Evolutionary conservation across 1,284 basidiomycete genomes (phyloP).

Genomic region (Coriolopsis trogii): DNA sequence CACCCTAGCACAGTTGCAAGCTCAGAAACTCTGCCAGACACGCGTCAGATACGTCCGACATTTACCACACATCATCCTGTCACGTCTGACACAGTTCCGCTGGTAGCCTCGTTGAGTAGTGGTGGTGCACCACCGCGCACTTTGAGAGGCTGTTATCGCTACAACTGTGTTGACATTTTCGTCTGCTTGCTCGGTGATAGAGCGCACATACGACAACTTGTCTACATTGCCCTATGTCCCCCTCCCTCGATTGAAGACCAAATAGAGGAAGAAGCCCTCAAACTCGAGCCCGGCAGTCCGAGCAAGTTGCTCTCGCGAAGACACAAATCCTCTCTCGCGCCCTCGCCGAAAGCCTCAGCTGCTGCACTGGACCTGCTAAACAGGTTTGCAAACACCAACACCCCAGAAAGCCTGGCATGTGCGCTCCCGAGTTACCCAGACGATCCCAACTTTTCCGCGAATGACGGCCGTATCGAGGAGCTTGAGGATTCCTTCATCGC

Average conservation of each 20-base stretch:
- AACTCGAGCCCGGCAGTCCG: constrained; percentile 41
- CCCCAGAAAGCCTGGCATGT: constrained; percentile 52
- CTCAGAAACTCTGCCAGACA: too few species aligned
- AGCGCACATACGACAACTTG: constrained; percentile 63
- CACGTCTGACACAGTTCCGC: too few species aligned
- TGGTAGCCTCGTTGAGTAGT: too few species aligned
- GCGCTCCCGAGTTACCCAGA: constrained; percentile 55
- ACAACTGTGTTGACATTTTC: constrained; percentile 12
- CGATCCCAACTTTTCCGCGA: neutral
- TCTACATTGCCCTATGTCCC: constrained; percentile 70
- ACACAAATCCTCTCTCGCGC: constrained; percentile 45
- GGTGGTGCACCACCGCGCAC: neutral
- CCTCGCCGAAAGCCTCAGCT: constrained; percentile 47
- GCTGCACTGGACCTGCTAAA: constrained; percentile 58
- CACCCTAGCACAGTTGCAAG: too few species aligned
- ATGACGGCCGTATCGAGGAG: constrained; percentile 33
- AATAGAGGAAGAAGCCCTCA: constrained; percentile 33
- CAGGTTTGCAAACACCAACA: constrained; percentile 59
- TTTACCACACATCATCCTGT: too few species aligned
- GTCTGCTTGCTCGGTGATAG: constrained; percentile 33
- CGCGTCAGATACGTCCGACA: too few species aligned
- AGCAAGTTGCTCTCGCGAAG: constrained; percentile 43
- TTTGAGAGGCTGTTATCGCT: constrained; percentile 8
- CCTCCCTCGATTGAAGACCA: constrained; percentile 37
- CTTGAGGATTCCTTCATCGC: constrained; percentile 61